Evolutionary conservation across 106 monocot species (phyloP), one percentile per base, ranked within the genome.

Genomic region (Phalaenopsis equestris): DNA sequence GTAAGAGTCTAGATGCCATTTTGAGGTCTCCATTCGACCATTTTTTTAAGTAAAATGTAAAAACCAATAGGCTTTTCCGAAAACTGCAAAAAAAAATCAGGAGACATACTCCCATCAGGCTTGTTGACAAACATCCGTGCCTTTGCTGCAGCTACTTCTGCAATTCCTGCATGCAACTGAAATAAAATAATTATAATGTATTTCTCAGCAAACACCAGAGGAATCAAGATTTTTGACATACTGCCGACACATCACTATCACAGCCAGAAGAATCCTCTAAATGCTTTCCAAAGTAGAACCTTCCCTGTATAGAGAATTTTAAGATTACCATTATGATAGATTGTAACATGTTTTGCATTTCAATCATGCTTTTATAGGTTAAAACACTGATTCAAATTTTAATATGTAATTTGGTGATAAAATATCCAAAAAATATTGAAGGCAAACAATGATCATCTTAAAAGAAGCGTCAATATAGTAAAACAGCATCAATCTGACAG

Each of bases 131-230:
- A 94, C 94, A 94, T 94, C 75, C 91, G 87, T 77, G 94, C 91
- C 83, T 94, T 94, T 77, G 94, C 94, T 82, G 94, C 94, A 83
- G 94, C 94, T 75, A 94, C 88, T 85, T 94, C 94, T 75, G 94
- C 94, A 75, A 94, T 94, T 24, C 94, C 94, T 75, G 87, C 83
- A 90, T 94, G 94, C 80, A 91, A 76, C 94, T 94, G 85, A 89
- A 80, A 86, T n/a, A 86, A 78, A 48, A 43, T 21, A 74, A 47
- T 17, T 30, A 77, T 56, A 75, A 81, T 41, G 49, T 48, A 56
- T 41, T 52, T 67, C 80, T 64, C 70, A 58, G 55, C 78, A 64
- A 58, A n/a, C 14, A 48, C 4, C 56, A 16, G 4, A 43, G 37
- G n/a, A 68, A 39, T 64, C 30, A 77, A 84, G 5, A 8, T 36